Percentiles rank a stretch among this genome's conserved stretches.
These are phyloP conservation scores for Ochetophila trinervis DNA, from an alignment of 306 rosid species.

Conservation along the genomic window DNA sequence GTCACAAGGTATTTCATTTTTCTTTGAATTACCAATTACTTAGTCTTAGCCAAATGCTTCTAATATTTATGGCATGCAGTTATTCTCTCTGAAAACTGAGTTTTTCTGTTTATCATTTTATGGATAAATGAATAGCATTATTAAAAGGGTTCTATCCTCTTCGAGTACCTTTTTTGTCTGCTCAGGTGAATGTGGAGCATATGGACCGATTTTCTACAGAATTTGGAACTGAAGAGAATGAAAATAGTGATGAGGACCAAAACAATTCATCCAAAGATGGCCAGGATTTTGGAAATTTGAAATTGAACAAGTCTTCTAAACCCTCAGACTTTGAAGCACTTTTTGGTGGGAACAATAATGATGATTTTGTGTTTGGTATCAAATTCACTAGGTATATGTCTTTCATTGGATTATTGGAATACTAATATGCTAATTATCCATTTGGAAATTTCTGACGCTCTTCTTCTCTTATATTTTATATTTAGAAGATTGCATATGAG, in stretches of 20 bases:
- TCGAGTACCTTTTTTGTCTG: constrained; percentile 31
- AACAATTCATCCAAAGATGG: constrained; percentile 29
- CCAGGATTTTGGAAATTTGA: constrained; percentile 30
- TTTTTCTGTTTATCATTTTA: not conserved
- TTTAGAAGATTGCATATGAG: no score
- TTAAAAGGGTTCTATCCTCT: not conserved
- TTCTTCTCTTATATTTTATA: no score
- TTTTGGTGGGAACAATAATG: constrained; percentile 76
- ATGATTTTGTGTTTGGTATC: constrained; percentile 89
- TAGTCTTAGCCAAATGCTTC: not conserved
- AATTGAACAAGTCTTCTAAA: constrained; percentile 51
- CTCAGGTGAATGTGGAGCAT: constrained; percentile 66
- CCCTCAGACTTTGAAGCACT: constrained; percentile 72
- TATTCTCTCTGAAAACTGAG: not conserved
- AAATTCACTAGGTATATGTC: constrained; percentile 72
- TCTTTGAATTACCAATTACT: not conserved
- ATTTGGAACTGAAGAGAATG: constrained; percentile 62
- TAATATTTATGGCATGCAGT: not conserved
- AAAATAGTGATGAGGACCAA: constrained; percentile 30
- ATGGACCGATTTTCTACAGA: constrained; percentile 69
- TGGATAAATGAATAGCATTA: not conserved
- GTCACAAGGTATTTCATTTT: constrained; percentile 55
- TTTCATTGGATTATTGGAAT: not conserved
- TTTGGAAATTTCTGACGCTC: not conserved
- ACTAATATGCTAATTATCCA: not conserved